These are phyloP conservation scores for Pleurotus giganteus DNA, from an alignment of 768 basidiomycete species.

Conservation along the genomic window DNA sequence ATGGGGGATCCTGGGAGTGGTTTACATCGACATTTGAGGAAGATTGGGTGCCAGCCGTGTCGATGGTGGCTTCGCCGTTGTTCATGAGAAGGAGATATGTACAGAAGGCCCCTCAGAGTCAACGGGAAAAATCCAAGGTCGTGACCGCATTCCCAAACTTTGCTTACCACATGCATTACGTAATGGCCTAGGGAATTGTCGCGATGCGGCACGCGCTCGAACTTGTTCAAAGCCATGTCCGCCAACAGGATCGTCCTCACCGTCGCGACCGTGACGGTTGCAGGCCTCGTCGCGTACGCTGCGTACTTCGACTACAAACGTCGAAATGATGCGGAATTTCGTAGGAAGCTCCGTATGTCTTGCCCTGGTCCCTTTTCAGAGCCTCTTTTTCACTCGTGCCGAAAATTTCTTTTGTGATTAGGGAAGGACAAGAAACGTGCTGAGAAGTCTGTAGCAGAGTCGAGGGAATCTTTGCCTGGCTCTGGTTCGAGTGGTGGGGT, in stretches of 20 bases:
- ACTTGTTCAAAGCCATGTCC: slow-evolving; percentile 6
- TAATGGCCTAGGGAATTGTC: background rate
- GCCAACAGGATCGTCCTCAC: slow-evolving; percentile 30
- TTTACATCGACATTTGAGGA: background rate
- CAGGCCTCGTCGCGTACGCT: slow-evolving; percentile 75
- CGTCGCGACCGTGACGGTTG: slow-evolving; percentile 48
- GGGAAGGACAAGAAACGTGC: slow-evolving; percentile 93
- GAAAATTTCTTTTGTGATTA: slow-evolving; percentile 30
- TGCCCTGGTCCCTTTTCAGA: slow-evolving; percentile 11
- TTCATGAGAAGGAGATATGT: slow-evolving; percentile 24
- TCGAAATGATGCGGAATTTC: slow-evolving; percentile 82
- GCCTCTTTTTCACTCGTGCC: slow-evolving; percentile 9
- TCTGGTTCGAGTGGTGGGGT: slow-evolving; percentile 25
- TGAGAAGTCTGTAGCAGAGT: slow-evolving; percentile 59
- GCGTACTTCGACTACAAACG: slow-evolving; percentile 95
- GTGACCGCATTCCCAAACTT: slow-evolving; percentile 8
- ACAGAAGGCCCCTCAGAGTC: slow-evolving; percentile 12
- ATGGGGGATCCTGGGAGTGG: background rate
- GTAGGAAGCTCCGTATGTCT: slow-evolving; percentile 76
- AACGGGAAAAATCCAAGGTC: slow-evolving; percentile 14
- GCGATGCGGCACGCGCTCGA: background rate
- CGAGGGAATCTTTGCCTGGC: slow-evolving; percentile 39
- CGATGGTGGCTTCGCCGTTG: no score
- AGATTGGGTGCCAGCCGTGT: no score
- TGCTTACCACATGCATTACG: background rate